Evolutionary conservation across 2,329 filamentous ascomycete genomes (phyloP).

Genomic region (Dactylellina drechsleri): DNA sequence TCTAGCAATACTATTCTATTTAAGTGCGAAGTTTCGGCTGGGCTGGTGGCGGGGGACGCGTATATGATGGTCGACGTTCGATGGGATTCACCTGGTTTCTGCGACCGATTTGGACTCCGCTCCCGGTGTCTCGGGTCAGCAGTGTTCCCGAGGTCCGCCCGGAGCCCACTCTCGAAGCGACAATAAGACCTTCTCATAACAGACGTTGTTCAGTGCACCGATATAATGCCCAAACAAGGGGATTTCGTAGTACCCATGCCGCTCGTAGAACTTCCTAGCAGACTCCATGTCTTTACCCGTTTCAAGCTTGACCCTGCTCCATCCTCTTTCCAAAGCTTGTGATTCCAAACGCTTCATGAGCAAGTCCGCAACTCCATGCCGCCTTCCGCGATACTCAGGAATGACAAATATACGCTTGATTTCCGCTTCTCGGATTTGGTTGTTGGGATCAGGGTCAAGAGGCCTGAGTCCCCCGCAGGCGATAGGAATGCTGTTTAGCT

Average conservation of each 20-base stretch:
- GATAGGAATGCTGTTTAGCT: not conserved
- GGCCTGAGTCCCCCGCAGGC: not conserved
- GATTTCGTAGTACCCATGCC: not conserved
- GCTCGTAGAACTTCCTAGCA: not conserved
- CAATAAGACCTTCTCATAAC: not conserved
- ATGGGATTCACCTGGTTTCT: slow-evolving; percentile 43
- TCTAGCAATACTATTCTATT: slow-evolving; percentile 9
- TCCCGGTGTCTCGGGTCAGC: slow-evolving; percentile 40
- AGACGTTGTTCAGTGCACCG: not conserved
- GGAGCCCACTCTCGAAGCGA: not conserved
- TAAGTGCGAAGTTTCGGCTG: slow-evolving; percentile 3
- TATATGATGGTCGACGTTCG: slow-evolving; percentile 18
- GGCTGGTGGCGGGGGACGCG: slow-evolving; percentile 4
- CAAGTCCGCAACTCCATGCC: not conserved
- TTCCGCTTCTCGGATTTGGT: not conserved
- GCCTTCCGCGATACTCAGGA: not conserved
- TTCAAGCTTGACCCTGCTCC: not conserved
- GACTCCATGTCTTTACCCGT: not conserved
- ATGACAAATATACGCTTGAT: slow-evolving; percentile 1
- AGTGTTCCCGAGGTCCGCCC: slow-evolving; percentile 41
- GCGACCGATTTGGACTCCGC: slow-evolving; percentile 1
- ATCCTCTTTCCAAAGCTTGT: not conserved
- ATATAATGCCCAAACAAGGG: slow-evolving; percentile 1
- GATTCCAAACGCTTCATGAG: not conserved
- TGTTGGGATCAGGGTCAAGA: not conserved